phyloP scores from a whole-genome alignment of 2,329 filamentous ascomycete genomes.

The Aspergillus sp. region DNA sequence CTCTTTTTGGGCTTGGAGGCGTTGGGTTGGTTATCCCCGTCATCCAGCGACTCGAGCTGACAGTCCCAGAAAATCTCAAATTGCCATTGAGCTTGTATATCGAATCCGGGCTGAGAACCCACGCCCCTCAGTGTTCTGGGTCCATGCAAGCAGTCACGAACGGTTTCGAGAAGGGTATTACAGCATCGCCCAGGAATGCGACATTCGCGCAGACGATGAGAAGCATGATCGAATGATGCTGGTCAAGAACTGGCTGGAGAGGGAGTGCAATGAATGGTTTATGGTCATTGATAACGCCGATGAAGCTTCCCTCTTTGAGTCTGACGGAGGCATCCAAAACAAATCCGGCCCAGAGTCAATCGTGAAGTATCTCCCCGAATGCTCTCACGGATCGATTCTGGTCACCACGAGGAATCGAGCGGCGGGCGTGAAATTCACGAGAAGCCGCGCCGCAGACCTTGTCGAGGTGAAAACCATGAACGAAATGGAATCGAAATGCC shows the following conservation, averaged over 20 bases:
- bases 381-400: constrained; percentile 3
- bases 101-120: constrained; percentile 1
- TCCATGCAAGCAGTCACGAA: constrained; percentile 6
- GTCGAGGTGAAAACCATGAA: constrained; percentile 7
- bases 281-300: constrained; percentile 14
- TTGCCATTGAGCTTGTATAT: constrained; percentile 7
- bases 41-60: neutral
- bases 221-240: constrained; percentile 3
- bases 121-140: constrained; percentile 6
- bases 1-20: constrained; percentile 8
- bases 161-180: constrained; percentile 7
- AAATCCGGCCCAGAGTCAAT: constrained; percentile 1
- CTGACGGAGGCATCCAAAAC: neutral
- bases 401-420: constrained; percentile 8
- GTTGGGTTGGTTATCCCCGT: constrained; percentile 3
- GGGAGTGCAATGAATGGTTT: constrained; percentile 6
- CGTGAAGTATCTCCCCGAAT: constrained; percentile 4
- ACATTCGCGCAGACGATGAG: neutral
- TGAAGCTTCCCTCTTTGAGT: constrained; percentile 7
- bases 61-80: constrained; percentile 6
- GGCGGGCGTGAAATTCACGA: constrained; percentile 7
- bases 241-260: constrained; percentile 8
- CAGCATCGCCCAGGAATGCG: constrained; percentile 3
- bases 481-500: constrained; percentile 4
- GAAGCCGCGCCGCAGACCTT: constrained; percentile 1